These are phyloP conservation scores for Kurtzmaniella quercitrusa DNA, from an alignment of 1,139 yeast genomes.

Conservation along the genomic window DNA sequence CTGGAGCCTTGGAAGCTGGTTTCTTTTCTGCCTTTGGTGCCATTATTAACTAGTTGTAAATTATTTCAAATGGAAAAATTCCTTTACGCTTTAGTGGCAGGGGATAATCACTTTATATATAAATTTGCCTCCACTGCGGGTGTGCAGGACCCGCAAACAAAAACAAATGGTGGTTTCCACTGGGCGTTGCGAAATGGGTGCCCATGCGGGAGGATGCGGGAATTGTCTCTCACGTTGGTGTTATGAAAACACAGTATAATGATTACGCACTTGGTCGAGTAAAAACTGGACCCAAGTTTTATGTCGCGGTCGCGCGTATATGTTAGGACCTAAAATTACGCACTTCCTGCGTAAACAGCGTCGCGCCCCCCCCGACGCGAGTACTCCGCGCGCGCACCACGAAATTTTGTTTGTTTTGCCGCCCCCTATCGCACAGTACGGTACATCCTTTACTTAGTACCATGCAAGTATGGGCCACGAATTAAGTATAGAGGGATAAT, in stretches of 20 bases:
- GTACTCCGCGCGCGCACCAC: background rate
- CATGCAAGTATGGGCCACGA: background rate
- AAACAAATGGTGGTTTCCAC: background rate
- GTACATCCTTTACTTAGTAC: no score
- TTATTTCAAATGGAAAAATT: slow-evolving; percentile 1
- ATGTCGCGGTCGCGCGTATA: slow-evolving; percentile 1
- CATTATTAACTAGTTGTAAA: slow-evolving; percentile 44
- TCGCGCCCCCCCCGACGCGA: background rate
- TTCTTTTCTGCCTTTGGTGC: slow-evolving; percentile 98
- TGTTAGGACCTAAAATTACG: slow-evolving; percentile 5
- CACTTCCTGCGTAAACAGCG: background rate
- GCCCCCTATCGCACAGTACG: no score
- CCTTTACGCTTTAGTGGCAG: slow-evolving; percentile 7
- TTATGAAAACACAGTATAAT: slow-evolving; percentile 1
- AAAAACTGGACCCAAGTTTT: background rate
- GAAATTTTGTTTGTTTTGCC: slow-evolving; percentile 1
- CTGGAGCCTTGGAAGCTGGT: slow-evolving; percentile 99
- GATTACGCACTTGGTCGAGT: background rate
- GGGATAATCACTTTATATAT: slow-evolving; percentile 11
- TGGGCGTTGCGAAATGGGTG: no score
- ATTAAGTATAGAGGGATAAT: background rate
- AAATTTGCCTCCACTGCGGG: slow-evolving; percentile 10
- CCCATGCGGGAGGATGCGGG: background rate
- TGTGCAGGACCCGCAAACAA: slow-evolving; percentile 5
- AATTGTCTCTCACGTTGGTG: background rate